Evolutionary conservation across 345 rosid species (phyloP).

Genomic region (Lumnitzera littorea): DNA sequence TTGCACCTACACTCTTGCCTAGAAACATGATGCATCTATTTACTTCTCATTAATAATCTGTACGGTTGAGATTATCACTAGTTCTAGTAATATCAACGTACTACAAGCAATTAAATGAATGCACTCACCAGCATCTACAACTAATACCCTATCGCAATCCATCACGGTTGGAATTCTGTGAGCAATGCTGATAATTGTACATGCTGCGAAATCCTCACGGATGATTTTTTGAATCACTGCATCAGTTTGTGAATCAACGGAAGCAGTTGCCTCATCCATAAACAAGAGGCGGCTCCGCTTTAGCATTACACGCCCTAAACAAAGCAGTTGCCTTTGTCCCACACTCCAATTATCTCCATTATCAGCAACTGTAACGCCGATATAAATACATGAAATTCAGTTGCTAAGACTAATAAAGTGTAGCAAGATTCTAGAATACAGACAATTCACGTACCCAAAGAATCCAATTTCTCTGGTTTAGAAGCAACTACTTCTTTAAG

Average conservation of each 20-base stretch:
- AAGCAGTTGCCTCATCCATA: constrained; percentile 96
- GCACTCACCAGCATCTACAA: constrained; percentile 58
- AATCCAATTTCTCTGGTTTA: constrained; percentile 77
- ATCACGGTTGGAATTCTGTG: constrained; percentile 95
- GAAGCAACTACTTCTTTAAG: constrained; percentile 65
- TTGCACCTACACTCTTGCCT: too few relatives aligned
- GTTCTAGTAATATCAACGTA: not conserved
- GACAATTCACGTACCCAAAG: constrained; percentile 36
- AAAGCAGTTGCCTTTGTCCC: constrained; percentile 93
- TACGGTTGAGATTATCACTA: too few relatives aligned
- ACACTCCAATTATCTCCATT: constrained; percentile 97
- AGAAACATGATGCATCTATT: too few relatives aligned
- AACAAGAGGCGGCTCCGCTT: constrained; percentile 74
- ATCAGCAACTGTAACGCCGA: constrained; percentile 55
- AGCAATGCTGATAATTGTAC: constrained; percentile 92
- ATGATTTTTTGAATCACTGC: constrained; percentile 84
- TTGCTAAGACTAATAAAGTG: not conserved
- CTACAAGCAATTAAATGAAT: not conserved
- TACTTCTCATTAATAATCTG: too few relatives aligned
- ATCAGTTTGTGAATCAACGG: constrained; percentile 89
- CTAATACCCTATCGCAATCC: constrained; percentile 91
- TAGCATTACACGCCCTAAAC: constrained; percentile 86
- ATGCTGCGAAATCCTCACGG: constrained; percentile 71
- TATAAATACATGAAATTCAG: not conserved
- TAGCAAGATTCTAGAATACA: not conserved